These are phyloP conservation scores for Tricholoma sp. DNA, from an alignment of 768 basidiomycete genomes.

Conservation along the genomic window DNA sequence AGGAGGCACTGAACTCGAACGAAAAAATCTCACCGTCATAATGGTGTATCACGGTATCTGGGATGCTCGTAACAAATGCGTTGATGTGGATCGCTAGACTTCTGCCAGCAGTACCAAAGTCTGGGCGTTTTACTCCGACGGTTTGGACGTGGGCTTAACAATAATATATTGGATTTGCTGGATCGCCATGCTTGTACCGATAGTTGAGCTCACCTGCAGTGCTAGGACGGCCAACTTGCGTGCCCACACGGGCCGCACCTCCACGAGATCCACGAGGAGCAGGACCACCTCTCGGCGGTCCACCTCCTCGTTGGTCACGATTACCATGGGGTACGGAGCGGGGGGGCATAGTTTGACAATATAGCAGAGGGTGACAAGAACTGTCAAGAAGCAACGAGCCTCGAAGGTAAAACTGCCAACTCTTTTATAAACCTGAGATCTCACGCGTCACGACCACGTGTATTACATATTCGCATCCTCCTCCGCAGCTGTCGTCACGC, in stretches of 20 bases:
- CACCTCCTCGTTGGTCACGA: constrained; percentile 20
- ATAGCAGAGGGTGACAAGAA: constrained; percentile 2
- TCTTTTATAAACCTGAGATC: too few species aligned
- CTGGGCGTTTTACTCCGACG: constrained; percentile 29
- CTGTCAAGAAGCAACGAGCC: neutral
- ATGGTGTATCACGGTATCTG: constrained; percentile 14
- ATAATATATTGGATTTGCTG: constrained; percentile 7
- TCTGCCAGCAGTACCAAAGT: constrained; percentile 27
- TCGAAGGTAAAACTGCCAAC: too few species aligned
- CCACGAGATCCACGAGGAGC: constrained; percentile 11
- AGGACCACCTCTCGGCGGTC: neutral
- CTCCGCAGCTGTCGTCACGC: too few species aligned
- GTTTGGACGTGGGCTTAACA: constrained; percentile 21
- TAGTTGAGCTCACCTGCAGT: constrained; percentile 25
- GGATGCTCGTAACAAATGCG: constrained; percentile 9
- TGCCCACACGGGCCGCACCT: constrained; percentile 25
- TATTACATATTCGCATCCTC: too few species aligned
- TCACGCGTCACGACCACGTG: too few species aligned
- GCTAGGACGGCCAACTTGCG: constrained; percentile 20
- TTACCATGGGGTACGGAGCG: constrained; percentile 12
- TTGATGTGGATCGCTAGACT: constrained; percentile 20
- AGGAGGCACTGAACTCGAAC: neutral
- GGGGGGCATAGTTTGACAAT: constrained; percentile 12
- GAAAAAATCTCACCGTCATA: constrained; percentile 16
- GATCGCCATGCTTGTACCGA: neutral